Conservation (phyloP, 140 eudicot genomes). For the Ambrosia hybrid region DNA sequence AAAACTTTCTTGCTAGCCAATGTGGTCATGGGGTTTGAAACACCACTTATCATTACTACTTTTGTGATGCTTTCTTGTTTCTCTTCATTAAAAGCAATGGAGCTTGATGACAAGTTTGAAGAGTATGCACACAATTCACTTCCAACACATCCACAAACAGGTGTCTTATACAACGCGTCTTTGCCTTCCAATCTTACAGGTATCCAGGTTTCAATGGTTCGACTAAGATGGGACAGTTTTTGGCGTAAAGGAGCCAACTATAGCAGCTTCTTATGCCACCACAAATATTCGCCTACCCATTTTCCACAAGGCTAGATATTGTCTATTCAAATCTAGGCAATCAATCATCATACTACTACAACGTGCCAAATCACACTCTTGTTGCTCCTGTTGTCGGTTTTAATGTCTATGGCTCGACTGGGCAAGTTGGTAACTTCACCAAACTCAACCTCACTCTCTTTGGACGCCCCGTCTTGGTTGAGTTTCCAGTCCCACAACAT, state of each 20-base stretch:
- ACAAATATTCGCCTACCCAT: constrained; percentile 44
- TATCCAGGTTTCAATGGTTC: constrained; percentile 45
- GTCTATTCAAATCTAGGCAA: constrained; percentile 58
- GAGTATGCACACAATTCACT: constrained; percentile 44
- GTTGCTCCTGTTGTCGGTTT: constrained; percentile 65
- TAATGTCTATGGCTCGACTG: constrained; percentile 42
- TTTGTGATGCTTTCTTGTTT: constrained; percentile 27
- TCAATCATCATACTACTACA: constrained; percentile 53
- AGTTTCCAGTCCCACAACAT: constrained; percentile 35
- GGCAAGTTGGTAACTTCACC: neutral
- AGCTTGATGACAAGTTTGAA: constrained; percentile 36
- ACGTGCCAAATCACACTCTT: constrained; percentile 54
- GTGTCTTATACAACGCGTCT: constrained; percentile 52
- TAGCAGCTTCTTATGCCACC: constrained; percentile 63
- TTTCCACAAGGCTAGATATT: constrained; percentile 49
- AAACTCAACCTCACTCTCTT: constrained; percentile 34
- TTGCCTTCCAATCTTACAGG: constrained; percentile 69
- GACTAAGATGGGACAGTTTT: constrained; percentile 49
- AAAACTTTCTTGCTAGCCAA: no score
- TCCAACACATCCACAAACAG: constrained; percentile 39
- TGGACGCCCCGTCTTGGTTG: constrained; percentile 45
- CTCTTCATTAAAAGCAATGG: neutral
- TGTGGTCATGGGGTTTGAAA: neutral
- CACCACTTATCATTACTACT: neutral
- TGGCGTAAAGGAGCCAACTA: constrained; percentile 59